phyloP scores from a whole-genome alignment of 2,329 filamentous ascomycete genomes.

The Aspergillus aculeatinus region DNA sequence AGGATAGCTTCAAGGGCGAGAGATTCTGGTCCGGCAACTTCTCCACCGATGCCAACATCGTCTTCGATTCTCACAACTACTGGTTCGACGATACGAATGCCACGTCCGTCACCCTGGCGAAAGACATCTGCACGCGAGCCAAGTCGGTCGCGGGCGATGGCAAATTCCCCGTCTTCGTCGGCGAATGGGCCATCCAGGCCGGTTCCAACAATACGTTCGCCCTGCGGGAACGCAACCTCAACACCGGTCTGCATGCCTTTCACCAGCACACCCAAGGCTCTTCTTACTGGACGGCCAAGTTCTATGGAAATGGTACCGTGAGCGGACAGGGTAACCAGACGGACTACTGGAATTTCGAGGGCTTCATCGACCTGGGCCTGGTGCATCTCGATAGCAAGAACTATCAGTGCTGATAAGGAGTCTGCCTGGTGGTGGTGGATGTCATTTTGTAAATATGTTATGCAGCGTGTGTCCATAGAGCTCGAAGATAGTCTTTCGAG shows the following conservation, averaged over 20 bases:
- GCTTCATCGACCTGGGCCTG: conserved; percentile 3
- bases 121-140: conserved; percentile 21
- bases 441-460: too few relatives aligned
- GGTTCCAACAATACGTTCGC: conserved; percentile 17
- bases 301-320: conserved; percentile 14
- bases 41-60: conserved; percentile 17
- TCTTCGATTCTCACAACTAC: conserved; percentile 28
- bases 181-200: conserved; percentile 25
- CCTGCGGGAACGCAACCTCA: conserved; percentile 14
- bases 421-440: too few relatives aligned
- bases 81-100: conserved; percentile 20
- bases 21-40: conserved; percentile 21
- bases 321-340: conserved; percentile 15
- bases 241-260: conserved; percentile 19
- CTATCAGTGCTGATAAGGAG: neutral
- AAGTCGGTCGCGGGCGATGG: conserved; percentile 16
- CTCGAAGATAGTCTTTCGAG: too few relatives aligned
- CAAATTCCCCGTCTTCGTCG: conserved; percentile 24
- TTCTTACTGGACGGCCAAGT: conserved; percentile 18
- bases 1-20: conserved; percentile 25
- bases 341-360: conserved; percentile 18
- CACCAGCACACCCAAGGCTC: conserved; percentile 13
- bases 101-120: conserved; percentile 18
- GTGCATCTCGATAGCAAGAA: neutral
- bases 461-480: too few relatives aligned